A percentile compares a stretch with the other conserved stretches of the same genome.
These are phyloP conservation scores for Trypanosomatidae sp. DNA, from an alignment of 208 protist genomes.

Conservation along the genomic window DNA sequence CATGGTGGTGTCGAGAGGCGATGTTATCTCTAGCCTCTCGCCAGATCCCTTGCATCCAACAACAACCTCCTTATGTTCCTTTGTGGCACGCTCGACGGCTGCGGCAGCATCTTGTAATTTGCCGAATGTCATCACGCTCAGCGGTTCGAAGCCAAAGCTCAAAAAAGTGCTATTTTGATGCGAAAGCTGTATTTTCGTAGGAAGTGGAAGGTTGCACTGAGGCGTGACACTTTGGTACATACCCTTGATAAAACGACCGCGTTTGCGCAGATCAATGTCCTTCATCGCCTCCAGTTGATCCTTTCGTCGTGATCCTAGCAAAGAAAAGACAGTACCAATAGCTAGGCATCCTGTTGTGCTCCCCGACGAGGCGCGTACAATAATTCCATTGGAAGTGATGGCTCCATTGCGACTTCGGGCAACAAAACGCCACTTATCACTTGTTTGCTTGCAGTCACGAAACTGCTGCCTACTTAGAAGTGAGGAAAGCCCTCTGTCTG, in stretches of 20 bases:
- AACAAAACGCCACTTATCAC: conserved; percentile 70
- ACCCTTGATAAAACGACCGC: conserved; percentile 75
- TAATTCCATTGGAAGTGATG: conserved; percentile 78
- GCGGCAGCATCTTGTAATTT: conserved; percentile 33
- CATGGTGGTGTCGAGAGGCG: conserved; percentile 48
- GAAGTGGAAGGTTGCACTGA: conserved; percentile 67
- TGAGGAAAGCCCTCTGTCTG: conserved; percentile 31
- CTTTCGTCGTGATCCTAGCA: conserved; percentile 61
- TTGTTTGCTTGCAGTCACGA: conserved; percentile 68
- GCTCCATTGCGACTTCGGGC: conserved; percentile 75
- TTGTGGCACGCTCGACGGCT: conserved; percentile 53
- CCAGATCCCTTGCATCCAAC: conserved; percentile 62
- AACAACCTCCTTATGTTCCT: conserved; percentile 63
- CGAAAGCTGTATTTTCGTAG: conserved; percentile 78
- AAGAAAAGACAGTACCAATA: conserved; percentile 69
- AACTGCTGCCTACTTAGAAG: conserved; percentile 48
- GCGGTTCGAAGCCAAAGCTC: conserved; percentile 80
- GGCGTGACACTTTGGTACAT: conserved; percentile 59
- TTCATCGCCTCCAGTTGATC: conserved; percentile 75
- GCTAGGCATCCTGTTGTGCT: conserved; percentile 32
- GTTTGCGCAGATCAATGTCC: conserved; percentile 80
- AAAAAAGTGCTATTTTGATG: conserved; percentile 82
- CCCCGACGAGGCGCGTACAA: conserved; percentile 42
- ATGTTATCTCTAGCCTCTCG: conserved; percentile 61
- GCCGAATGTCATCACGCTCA: conserved; percentile 66